Percentiles rank a stretch among this genome's conserved stretches.
Evolutionary conservation across 164 flowering plant species (phyloP).

Genomic region (Taxillus chinensis): DNA sequence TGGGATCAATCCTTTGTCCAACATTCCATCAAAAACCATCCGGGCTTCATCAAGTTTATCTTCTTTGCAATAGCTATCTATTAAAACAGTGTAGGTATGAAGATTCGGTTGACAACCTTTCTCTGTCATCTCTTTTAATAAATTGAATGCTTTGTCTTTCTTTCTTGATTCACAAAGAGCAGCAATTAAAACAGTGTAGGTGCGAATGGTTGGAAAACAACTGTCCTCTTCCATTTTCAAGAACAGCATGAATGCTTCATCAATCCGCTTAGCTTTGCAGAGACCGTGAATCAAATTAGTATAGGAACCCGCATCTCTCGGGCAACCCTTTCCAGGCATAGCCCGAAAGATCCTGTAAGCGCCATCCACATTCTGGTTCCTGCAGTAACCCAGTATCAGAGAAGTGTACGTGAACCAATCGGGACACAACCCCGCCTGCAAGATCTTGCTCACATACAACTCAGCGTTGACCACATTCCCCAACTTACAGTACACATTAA

Average conservation of each 20-base stretch:
- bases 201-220: slow-evolving; percentile 56
- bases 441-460: slow-evolving; percentile 49
- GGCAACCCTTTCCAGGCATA: slow-evolving; percentile 59
- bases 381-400: slow-evolving; percentile 65
- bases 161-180: slow-evolving; percentile 45
- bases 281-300: slow-evolving; percentile 68
- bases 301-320: slow-evolving; percentile 58
- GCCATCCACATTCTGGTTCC: slow-evolving; percentile 41
- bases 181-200: slow-evolving; percentile 57
- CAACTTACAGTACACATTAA: slow-evolving; percentile 61
- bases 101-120: slow-evolving; percentile 67
- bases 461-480: slow-evolving; percentile 51
- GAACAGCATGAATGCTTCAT: slow-evolving; percentile 54
- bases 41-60: slow-evolving; percentile 47
- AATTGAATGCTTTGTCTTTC: slow-evolving; percentile 37
- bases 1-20: slow-evolving; percentile 41
- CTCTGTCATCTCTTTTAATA: slow-evolving; percentile 55
- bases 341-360: slow-evolving; percentile 37
- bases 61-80: slow-evolving; percentile 52
- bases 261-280: slow-evolving; percentile 49
- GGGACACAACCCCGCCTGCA: slow-evolving; percentile 47
- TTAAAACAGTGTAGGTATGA: slow-evolving; percentile 70
- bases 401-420: slow-evolving; percentile 70
- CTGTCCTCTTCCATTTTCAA: slow-evolving; percentile 45
- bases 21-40: slow-evolving; percentile 32